These are phyloP conservation scores for Diospyros lotus DNA, from an alignment of 148 eudicot genomes.

Conservation along the genomic window DNA sequence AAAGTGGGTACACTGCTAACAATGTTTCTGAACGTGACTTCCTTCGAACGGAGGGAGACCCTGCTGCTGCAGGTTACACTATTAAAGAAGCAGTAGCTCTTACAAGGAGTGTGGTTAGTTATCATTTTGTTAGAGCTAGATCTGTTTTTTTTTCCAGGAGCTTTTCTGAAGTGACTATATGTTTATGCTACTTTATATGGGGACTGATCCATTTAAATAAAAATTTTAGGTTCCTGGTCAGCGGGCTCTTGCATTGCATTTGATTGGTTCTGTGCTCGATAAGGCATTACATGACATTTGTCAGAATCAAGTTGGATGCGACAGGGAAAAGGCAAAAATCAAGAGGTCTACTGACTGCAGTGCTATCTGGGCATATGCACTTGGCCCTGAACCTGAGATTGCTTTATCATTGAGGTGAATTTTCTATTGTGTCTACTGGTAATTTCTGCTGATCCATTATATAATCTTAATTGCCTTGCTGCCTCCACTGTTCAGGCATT, in stretches of 20 bases:
- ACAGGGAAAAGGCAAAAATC: slow-evolving; percentile 15
- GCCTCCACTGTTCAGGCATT: not conserved
- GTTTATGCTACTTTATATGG: slow-evolving; percentile 1
- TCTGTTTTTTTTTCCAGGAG: not conserved
- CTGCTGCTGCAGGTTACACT: slow-evolving; percentile 93
- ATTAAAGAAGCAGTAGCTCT: slow-evolving; percentile 87
- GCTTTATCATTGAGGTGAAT: slow-evolving; percentile 74
- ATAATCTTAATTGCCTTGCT: not conserved
- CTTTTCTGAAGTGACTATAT: not conserved
- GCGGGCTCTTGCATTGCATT: slow-evolving; percentile 77
- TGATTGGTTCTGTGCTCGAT: slow-evolving; percentile 63
- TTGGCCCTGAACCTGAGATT: slow-evolving; percentile 98
- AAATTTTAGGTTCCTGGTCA: slow-evolving; percentile 76
- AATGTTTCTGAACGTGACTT: slow-evolving; percentile 83
- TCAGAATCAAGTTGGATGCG: slow-evolving; percentile 32
- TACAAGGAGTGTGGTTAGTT: slow-evolving; percentile 85
- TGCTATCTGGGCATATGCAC: slow-evolving; percentile 91
- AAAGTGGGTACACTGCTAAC: slow-evolving; percentile 40
- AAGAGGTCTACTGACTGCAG: slow-evolving; percentile 57
- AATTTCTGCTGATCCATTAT: not conserved
- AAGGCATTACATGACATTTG: slow-evolving; percentile 48
- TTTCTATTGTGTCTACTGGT: not conserved
- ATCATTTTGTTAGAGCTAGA: not conserved
- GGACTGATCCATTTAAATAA: slow-evolving; percentile 13
- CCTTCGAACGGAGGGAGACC: slow-evolving; percentile 93